Evolutionary conservation across 108 stramenopile species (phyloP).

Genomic region (Nitzschia palea): DNA sequence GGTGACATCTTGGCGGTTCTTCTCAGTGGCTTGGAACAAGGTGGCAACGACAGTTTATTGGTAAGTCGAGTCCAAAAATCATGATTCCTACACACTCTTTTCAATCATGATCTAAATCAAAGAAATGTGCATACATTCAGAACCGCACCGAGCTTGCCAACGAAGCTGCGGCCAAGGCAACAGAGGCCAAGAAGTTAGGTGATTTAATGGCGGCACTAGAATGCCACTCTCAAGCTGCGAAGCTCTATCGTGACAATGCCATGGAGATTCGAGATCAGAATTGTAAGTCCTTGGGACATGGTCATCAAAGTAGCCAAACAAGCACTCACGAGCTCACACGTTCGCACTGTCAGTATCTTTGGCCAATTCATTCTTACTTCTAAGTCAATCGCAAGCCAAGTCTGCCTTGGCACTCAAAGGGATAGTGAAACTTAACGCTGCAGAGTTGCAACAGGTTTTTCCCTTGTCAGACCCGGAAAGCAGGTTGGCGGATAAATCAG

Average conservation of each 20-base stretch:
- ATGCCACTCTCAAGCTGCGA: slow-evolving; percentile 44
- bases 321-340: no score
- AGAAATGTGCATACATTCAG: no score
- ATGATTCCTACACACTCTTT: no score
- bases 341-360: slow-evolving; percentile 22
- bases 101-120: no score
- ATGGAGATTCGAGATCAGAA: slow-evolving; percentile 26
- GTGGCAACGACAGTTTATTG: slow-evolving; percentile 19
- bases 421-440: slow-evolving; percentile 30
- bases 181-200: slow-evolving; percentile 41
- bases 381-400: slow-evolving; percentile 62
- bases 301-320: no score
- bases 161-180: slow-evolving; percentile 26
- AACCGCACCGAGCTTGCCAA: slow-evolving; percentile 34
- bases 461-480: slow-evolving; percentile 2
- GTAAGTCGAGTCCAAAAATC: slow-evolving; percentile 26
- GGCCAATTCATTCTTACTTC: slow-evolving; percentile 46
- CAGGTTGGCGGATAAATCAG: not conserved
- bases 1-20: slow-evolving; percentile 39
- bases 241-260: slow-evolving; percentile 43
- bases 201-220: slow-evolving; percentile 38
- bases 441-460: slow-evolving; percentile 11
- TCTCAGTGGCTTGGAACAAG: slow-evolving; percentile 27
- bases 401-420: slow-evolving; percentile 44
- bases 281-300: slow-evolving; percentile 27